phyloP scores from a whole-genome alignment of 75 land plant species.

The Selaginella tamariscina region DNA sequence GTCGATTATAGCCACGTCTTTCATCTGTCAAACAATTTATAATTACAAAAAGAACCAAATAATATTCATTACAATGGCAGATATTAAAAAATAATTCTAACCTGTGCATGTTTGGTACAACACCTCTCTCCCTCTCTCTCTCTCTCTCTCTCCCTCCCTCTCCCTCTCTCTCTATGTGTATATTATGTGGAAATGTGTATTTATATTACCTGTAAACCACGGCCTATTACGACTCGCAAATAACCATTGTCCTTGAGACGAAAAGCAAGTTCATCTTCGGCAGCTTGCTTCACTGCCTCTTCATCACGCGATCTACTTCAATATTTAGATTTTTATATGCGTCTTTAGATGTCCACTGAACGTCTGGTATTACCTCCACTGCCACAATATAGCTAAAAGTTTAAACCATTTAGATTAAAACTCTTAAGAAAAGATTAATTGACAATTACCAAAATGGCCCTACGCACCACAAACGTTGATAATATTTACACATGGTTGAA shows the following conservation, averaged over 20 bases:
- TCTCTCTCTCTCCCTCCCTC: no score
- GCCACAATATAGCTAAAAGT: slow-evolving; percentile 62
- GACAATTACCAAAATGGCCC: not conserved
- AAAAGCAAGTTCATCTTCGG: slow-evolving; percentile 56
- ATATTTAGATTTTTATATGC: slow-evolving; percentile 70
- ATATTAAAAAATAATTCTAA: no score
- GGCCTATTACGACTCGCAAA: slow-evolving; percentile 49
- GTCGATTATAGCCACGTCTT: slow-evolving; percentile 77
- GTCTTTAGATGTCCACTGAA: slow-evolving; percentile 63
- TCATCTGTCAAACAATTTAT: slow-evolving; percentile 34
- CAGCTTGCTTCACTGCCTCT: slow-evolving; percentile 41
- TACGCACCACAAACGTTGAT: no score
- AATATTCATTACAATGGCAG: no score
- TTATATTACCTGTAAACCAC: slow-evolving; percentile 59
- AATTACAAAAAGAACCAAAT: not conserved
- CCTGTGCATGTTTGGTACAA: no score
- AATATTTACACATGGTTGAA: no score
- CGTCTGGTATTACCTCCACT: slow-evolving; percentile 80
- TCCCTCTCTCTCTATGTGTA: no score
- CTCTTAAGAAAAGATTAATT: not conserved
- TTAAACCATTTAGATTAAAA: slow-evolving; percentile 4
- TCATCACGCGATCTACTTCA: slow-evolving; percentile 42
- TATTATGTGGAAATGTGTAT: not conserved
- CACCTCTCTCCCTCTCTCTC: no score
- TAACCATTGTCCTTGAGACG: slow-evolving; percentile 70